These are phyloP conservation scores for thale cress (Arabidopsis thaliana) DNA, from an alignment of 345 rosid species.

Conservation along the genomic window TAIR10.1 NC_003076.8:16093001-16093500, in stretches of 20 bases:
- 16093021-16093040: too few relatives aligned
- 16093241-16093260: constrained; percentile 1
- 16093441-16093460: constrained; percentile 78
- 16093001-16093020: too few relatives aligned
- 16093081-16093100: too few relatives aligned
- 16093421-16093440: constrained; percentile 92
- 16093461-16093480: constrained; percentile 96
- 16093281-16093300: constrained; percentile 6
- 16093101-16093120: too few relatives aligned
- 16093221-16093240: neutral
- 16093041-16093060: too few relatives aligned
- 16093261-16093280: neutral
- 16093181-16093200: neutral
- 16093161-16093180: neutral
- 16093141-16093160: too few relatives aligned
- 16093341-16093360: neutral
- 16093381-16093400: constrained; percentile 7
- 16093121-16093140: too few relatives aligned
- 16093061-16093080: too few relatives aligned
- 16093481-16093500: constrained; percentile 81
- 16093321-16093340: constrained; percentile 12
- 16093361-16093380: neutral
- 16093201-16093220: neutral
- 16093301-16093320: constrained; percentile 22
- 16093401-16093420: constrained; percentile 81